Evolutionary conservation across 2,329 filamentous ascomycete species (phyloP).

Genomic region (Fusarium pseudocircinatum): DNA sequence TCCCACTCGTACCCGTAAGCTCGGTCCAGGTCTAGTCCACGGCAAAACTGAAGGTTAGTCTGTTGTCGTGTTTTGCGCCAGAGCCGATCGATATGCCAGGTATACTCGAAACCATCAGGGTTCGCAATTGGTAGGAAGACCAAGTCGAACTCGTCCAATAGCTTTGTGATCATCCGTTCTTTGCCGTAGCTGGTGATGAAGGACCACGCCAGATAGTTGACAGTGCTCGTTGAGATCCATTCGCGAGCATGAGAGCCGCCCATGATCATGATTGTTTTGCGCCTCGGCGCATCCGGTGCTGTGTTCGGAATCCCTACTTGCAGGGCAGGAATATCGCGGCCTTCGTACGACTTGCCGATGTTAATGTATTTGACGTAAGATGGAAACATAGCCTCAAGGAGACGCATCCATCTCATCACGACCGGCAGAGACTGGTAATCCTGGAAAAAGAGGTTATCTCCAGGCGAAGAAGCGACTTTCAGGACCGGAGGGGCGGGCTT

Average conservation of each 20-base stretch:
- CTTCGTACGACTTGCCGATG: constrained; percentile 88
- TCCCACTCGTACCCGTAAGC: constrained; percentile 89
- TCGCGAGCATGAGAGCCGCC: constrained; percentile 94
- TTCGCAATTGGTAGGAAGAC: constrained; percentile 90
- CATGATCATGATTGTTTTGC: constrained; percentile 82
- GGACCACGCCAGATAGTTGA: constrained; percentile 90
- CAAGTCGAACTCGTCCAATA: constrained; percentile 87
- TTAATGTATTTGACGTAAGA: constrained; percentile 77
- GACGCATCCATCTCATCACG: constrained; percentile 89
- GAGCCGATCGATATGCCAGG: constrained; percentile 88
- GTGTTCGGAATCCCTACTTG: constrained; percentile 71
- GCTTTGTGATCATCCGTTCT: constrained; percentile 73
- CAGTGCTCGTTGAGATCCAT: constrained; percentile 94
- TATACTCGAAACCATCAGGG: constrained; percentile 93
- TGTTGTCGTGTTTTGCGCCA: constrained; percentile 95
- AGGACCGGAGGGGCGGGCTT: constrained; percentile 46
- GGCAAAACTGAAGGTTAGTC: constrained; percentile 84
- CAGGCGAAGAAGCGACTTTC: constrained; percentile 47
- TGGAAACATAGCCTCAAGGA: constrained; percentile 90
- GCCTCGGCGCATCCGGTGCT: constrained; percentile 56
- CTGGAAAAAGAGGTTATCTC: constrained; percentile 86
- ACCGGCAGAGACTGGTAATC: constrained; percentile 89
- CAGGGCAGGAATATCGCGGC: constrained; percentile 84
- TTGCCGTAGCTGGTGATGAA: constrained; percentile 86
- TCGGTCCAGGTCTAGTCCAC: constrained; percentile 88